These are phyloP conservation scores for Fusarium sp. DNA, from an alignment of 2,329 filamentous ascomycete species.

Conservation along the genomic window DNA sequence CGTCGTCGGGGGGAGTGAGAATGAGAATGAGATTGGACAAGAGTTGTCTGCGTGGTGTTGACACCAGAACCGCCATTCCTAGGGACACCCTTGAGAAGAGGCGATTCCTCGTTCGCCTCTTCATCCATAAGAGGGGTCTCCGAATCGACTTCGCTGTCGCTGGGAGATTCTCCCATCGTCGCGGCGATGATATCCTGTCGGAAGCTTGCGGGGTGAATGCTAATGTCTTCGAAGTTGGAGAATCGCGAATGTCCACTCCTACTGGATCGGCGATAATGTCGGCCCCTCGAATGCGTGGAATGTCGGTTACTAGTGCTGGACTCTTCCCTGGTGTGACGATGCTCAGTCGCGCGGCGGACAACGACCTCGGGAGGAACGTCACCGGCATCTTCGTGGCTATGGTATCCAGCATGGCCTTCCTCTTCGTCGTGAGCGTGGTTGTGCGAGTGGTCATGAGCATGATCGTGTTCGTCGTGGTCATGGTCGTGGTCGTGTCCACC, in stretches of 20 bases:
- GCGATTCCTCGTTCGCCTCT: slow-evolving; percentile 58
- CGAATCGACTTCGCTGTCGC: slow-evolving; percentile 66
- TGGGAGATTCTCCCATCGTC: slow-evolving; percentile 65
- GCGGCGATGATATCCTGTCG: slow-evolving; percentile 92
- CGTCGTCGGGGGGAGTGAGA: slow-evolving; percentile 45
- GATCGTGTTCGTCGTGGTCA: slow-evolving; percentile 51
- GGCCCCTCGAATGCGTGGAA: slow-evolving; percentile 52
- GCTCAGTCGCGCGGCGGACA: slow-evolving; percentile 60
- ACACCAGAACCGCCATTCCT: slow-evolving; percentile 47
- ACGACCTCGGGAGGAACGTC: slow-evolving; percentile 73
- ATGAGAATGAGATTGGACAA: slow-evolving; percentile 34
- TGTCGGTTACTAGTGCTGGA: slow-evolving; percentile 46
- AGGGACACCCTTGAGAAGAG: slow-evolving; percentile 58
- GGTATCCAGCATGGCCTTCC: slow-evolving; percentile 60
- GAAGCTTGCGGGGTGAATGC: slow-evolving; percentile 90
- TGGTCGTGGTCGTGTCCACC: slow-evolving; percentile 64
- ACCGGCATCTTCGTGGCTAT: slow-evolving; percentile 55
- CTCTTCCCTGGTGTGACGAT: slow-evolving; percentile 42
- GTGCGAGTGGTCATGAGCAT: slow-evolving; percentile 51
- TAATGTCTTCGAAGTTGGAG: slow-evolving; percentile 77
- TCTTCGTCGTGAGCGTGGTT: slow-evolving; percentile 58
- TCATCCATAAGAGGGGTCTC: slow-evolving; percentile 55
- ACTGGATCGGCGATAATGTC: slow-evolving; percentile 58
- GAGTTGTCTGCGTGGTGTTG: slow-evolving; percentile 30
- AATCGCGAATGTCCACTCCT: slow-evolving; percentile 69